A percentile compares a stretch with the other conserved stretches of the same genome.
Conservation (phyloP, 2,329 filamentous ascomycete species). For the Pseudopyricularia javanii region DNA sequence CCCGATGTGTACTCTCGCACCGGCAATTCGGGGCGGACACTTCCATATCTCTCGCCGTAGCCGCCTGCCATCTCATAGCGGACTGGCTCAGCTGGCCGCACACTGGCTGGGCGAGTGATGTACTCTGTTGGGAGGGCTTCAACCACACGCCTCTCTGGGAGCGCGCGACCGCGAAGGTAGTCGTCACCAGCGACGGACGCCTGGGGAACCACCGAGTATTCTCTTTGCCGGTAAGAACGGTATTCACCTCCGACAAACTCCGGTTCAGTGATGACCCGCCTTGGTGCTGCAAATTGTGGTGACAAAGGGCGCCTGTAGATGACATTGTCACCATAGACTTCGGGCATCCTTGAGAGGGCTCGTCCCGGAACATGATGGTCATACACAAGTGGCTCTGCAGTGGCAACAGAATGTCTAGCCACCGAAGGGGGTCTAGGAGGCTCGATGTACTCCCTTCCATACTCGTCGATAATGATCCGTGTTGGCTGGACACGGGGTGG, state of each 20-base stretch:
- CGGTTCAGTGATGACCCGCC: conserved; percentile 50
- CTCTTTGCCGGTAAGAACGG: conserved; percentile 42
- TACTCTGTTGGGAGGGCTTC: conserved; percentile 36
- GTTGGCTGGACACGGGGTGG: conserved; percentile 37
- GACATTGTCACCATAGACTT: conserved; percentile 34
- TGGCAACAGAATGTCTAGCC: conserved; percentile 37
- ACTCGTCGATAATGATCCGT: conserved; percentile 69
- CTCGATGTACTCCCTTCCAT: conserved; percentile 66
- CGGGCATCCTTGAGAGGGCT: conserved; percentile 36
- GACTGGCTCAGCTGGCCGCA: conserved; percentile 29
- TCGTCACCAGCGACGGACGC: conserved; percentile 25
- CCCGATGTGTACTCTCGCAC: conserved; percentile 35
- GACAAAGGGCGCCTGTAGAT: conserved; percentile 36
- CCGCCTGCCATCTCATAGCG: conserved; percentile 12
- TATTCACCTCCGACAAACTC: conserved; percentile 42
- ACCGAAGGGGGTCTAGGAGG: conserved; percentile 26
- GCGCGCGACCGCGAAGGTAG: conserved; percentile 26
- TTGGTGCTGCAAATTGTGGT: conserved; percentile 32
- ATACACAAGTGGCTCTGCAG: conserved; percentile 32
- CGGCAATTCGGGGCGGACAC: conserved; percentile 40
- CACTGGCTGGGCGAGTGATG: conserved; percentile 39
- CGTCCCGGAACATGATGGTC: conserved; percentile 42
- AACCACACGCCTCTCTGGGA: conserved; percentile 17
- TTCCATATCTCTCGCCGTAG: conserved; percentile 28
- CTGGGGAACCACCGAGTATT: conserved; percentile 41